A percentile compares a stretch with the other conserved stretches of the same genome.
phyloP scores from a whole-genome alignment of 2,329 filamentous ascomycete genomes.

The Fusarium sambucinum region DNA sequence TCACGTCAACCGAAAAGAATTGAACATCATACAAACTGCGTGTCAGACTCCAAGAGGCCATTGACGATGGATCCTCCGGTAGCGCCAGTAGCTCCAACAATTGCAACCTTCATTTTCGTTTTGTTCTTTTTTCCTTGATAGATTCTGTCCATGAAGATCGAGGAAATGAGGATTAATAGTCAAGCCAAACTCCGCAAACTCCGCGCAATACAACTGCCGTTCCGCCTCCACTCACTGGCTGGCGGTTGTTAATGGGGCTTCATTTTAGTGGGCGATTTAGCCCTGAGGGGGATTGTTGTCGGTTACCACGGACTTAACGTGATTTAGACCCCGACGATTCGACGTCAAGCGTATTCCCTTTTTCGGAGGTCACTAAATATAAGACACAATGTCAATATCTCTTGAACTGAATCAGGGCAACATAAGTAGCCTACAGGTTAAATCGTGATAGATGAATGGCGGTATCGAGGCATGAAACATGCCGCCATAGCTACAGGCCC shows the following conservation, averaged over 20 bases:
- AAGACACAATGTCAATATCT: neutral
- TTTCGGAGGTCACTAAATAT: too few species aligned
- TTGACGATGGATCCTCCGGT: slow-evolving; percentile 57
- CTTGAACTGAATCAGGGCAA: neutral
- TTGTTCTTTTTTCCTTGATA: neutral
- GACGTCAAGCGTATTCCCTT: neutral
- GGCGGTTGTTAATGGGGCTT: neutral
- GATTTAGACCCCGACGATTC: neutral
- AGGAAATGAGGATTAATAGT: neutral
- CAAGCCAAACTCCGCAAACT: slow-evolving; percentile 6
- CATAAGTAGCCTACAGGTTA: neutral
- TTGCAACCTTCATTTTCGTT: slow-evolving; percentile 42
- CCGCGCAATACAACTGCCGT: neutral
- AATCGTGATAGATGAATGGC: neutral
- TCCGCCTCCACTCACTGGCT: neutral
- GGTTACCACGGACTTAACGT: neutral
- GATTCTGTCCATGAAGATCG: neutral
- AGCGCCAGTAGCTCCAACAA: slow-evolving; percentile 58
- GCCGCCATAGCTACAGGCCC: neutral
- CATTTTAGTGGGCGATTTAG: neutral
- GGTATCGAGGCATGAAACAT: neutral
- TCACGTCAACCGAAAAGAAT: neutral
- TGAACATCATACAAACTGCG: slow-evolving; percentile 43
- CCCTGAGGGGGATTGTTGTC: neutral
- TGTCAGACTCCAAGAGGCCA: slow-evolving; percentile 51